Base-by-base conservation (phyloP, 2,329 filamentous ascomycete species). In the Simplicillium sp. region DNA sequence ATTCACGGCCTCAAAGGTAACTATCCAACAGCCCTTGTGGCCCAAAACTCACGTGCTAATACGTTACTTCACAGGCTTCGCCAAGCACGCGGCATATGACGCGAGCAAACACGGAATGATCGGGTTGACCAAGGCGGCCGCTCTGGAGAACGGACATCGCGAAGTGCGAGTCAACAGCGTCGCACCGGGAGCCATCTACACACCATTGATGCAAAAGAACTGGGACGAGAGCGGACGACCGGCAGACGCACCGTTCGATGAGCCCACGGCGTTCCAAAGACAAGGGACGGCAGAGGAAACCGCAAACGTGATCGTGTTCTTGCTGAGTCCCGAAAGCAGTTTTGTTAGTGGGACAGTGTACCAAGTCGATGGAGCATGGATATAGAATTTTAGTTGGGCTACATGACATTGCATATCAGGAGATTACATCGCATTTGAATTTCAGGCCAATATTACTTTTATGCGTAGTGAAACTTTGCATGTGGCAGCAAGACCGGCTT, bases 241-340 rank as follows among this genome's bases (percentile, higher is more conserved):
- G 39, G 44, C 56, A 20, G 56, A 63, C 40, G 63, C 62, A 12
- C 58, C 59, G 1, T 66, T 67, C 42, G 65, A 67, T 38, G 61
- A 67, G 34, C 59, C 64, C 13, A 60, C 60, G 11, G 61, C 65
- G 2, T 62, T 68, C 43, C 54, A 53, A 40, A 58, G 70, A 39
- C 57, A 64, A 37, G 70, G 68, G 5, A 70, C 65, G 11, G 56
- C 68, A 2, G 68, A 71, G 44, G 68, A 73, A 50, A 62, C 63
- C 17, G 68, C 58, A 15, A 61, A 61, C 31, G 61, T 68, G 15
- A 66, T 73, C 45, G 65, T 56, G 13, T 73, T 72, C 50, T 51
- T 73, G 37, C 54, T 73, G 11, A 62, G 68, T 1, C 65, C 65
- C 3, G 65, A 69, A 38, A 67, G 62, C 46, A 65, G 57, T 4